Evolutionary conservation across 495 filamentous ascomycete genomes (phyloP), one percentile per base, ranked within the genome.

Genomic region (Tetracladium setigerum): DNA sequence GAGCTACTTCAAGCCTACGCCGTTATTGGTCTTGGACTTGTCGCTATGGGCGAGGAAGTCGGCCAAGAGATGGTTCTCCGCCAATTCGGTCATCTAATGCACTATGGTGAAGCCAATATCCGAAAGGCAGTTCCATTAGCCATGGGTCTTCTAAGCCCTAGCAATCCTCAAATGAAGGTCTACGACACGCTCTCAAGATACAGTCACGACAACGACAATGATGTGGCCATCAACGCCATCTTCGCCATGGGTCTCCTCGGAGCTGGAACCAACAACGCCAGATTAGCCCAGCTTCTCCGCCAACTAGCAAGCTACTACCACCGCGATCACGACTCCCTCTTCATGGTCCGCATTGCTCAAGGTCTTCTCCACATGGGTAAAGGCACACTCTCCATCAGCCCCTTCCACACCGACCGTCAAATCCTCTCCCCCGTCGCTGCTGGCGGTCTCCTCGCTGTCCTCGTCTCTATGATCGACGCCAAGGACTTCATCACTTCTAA

Each of bases 131-230:
- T 99, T 16, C 92, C 92, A 16, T 73, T 99, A n/a, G 92, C 92
- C 15, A 94, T 99, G 89, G 92, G 87, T 57, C 74, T 99, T 42
- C 79, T 99, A 58, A 92, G 86, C 67, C 89, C 92, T 19, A 94
- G 88, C 70, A 99, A 97, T 69, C 92, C 92, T 7, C 94, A 97
- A 63, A 99, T 99, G 91, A 99, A 97, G 72, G 85, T 99, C 30
- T 99, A 99, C 68, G 92, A 99, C 62, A 97, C 92, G 0, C 68
- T 99, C 16, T 97, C 94, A n/a, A 76, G 92, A 52, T 99, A 99
- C 70, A 91, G 84, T 53, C 92, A 99, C 75, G 92, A 99, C 69
- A 99, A 94, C 56, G 92, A 99, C 72, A 95, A 92, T 61, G 92
- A 99, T 56, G 92, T 99, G 32, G 92, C 92, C 22, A 81, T 99